Base-by-base conservation (phyloP, 139 green algal species). In the Chlamydomonas schloesseri region DNA sequence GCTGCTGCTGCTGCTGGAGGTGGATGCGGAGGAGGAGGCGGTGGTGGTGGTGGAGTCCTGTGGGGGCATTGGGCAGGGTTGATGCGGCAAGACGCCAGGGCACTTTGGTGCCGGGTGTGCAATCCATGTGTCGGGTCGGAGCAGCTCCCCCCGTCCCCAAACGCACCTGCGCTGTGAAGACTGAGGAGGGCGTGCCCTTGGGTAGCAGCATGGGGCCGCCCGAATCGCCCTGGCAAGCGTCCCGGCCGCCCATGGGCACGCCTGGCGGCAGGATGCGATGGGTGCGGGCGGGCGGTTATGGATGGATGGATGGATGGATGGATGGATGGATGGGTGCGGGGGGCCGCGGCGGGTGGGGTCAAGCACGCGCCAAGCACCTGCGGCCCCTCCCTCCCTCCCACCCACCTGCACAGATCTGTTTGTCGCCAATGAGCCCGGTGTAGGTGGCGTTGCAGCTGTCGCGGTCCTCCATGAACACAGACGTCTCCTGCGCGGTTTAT, bases 171-270 rank as follows among this genome's bases (percentile, higher is more conserved):
- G 73, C 65, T 2, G 46, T 70, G 79, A 85, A 85, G n/a, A 85
- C 79, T 21, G 42, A 57, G 79, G 65, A 10, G 14, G 31, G 65
- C 10, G 79, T 85, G 79, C 79, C 79, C 26, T 15, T 6, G 13
- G 81, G 67, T 34, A 89, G 53, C 46, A 91, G 37, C 29, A 91
- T 75, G 29, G 87, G 87, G 24, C 87, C 87, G 58, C 87, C 87
- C 2, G 28, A 57, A 69, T 91, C 87, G 14, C 87, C 87, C 87
- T 91, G 87, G 70, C 87, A 91, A 17, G 87, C 73, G 53, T 91
- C 87, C 67, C 73, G 50, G 8, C 84, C 84, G 67, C 84, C 84
- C 33, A 83, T 28, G 18, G n/a, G n/a, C 0, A 55, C 62, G 46
- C 83, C 83, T 88, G 72, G 3, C 28, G 55, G 15, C 0, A 65